Evolutionary conservation across 2,329 filamentous ascomycete genomes (phyloP).

Genomic region (Aureobasidium sp.): DNA sequence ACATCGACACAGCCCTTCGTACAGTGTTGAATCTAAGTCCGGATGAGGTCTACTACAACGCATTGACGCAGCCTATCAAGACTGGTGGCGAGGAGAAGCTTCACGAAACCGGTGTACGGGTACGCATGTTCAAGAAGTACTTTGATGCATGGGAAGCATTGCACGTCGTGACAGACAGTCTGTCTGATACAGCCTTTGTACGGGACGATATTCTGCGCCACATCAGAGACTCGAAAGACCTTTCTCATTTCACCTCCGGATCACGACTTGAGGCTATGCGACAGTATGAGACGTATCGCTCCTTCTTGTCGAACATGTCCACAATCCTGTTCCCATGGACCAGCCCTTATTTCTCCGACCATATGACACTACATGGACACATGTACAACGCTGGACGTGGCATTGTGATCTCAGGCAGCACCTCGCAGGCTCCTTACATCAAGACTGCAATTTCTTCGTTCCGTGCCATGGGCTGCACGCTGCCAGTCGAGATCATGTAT

Average conservation of each 20-base stretch:
- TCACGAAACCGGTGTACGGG: constrained; percentile 33
- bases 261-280: constrained; percentile 30
- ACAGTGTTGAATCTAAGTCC: constrained; percentile 24
- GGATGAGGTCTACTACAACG: constrained; percentile 29
- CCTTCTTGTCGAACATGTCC: constrained; percentile 33
- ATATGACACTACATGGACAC: constrained; percentile 37
- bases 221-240: constrained; percentile 22
- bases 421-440: constrained; percentile 36
- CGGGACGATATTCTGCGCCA: constrained; percentile 36
- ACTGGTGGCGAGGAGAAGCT: constrained; percentile 32
- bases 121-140: constrained; percentile 34
- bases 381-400: constrained; percentile 36
- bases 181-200: constrained; percentile 29
- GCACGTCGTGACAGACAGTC: constrained; percentile 23
- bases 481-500: constrained; percentile 35
- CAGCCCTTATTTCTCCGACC: constrained; percentile 37
- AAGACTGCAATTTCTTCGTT: constrained; percentile 36
- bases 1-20: constrained; percentile 6
- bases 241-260: constrained; percentile 18
- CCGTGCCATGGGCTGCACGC: constrained; percentile 30
- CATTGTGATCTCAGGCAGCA: constrained; percentile 39
- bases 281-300: constrained; percentile 36
- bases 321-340: constrained; percentile 34
- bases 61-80: constrained; percentile 31
- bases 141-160: constrained; percentile 35